These are phyloP conservation scores for Paramecium sexaurelia DNA, from an alignment of 73 alveolate species.

Conservation along the genomic window DNA sequence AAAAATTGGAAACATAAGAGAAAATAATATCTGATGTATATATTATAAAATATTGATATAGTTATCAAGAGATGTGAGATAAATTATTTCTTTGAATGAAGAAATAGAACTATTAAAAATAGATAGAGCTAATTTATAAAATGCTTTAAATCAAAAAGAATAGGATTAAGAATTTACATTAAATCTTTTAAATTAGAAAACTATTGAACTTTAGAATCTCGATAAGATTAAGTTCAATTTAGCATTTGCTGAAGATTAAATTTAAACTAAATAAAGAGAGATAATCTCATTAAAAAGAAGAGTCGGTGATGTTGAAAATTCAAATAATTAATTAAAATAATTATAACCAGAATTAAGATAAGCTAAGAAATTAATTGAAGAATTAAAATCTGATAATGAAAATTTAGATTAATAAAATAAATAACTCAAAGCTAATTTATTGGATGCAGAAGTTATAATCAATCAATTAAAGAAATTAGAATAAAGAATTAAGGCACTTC, in stretches of 20 bases:
- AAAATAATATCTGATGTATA: constrained; percentile 12
- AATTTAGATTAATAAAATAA: background rate
- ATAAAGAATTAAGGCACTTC: background rate
- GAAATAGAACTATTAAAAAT: constrained; percentile 1
- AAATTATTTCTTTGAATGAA: background rate
- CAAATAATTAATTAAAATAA: background rate
- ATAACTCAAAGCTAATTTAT: background rate
- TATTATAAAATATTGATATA: background rate
- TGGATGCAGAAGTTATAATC: background rate
- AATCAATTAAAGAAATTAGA: constrained; percentile 42
- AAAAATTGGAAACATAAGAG: background rate
- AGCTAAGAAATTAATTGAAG: background rate
- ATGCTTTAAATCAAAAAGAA: background rate
- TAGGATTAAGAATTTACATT: background rate
- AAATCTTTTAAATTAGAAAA: background rate
- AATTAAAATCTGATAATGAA: background rate
- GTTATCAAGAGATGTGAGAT: constrained; percentile 12
- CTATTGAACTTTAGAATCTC: background rate
- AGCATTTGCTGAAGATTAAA: background rate
- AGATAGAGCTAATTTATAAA: background rate
- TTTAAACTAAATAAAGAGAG: background rate
- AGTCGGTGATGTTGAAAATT: background rate
- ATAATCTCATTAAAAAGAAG: background rate
- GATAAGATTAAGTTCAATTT: constrained; percentile 3
- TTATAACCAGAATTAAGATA: constrained; percentile 7